phyloP scores from a whole-genome alignment of 345 rosid genomes.

The Salix suchowensis region DNA sequence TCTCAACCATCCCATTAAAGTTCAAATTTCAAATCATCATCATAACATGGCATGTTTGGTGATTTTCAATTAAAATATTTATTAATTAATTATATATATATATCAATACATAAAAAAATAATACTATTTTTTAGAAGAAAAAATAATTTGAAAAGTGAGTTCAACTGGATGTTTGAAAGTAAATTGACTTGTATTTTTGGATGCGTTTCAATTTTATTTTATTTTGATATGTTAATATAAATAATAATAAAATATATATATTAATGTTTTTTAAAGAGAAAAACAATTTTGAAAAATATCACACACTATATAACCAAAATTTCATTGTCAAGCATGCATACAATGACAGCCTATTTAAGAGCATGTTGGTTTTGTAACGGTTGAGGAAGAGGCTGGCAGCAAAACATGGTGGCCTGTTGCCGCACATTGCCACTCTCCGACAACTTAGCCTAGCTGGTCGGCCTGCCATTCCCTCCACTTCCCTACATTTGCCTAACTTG shows the following conservation, averaged over 20 bases:
- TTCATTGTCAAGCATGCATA: not conserved
- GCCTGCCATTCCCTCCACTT: not conserved
- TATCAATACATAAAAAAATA: too few relatives aligned
- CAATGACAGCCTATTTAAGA: not conserved
- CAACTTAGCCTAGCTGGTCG: constrained; percentile 5
- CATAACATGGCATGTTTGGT: not conserved
- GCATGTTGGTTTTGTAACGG: not conserved
- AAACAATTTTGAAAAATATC: too few relatives aligned
- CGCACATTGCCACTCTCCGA: not conserved
- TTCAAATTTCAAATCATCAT: not conserved
- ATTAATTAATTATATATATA: too few relatives aligned
- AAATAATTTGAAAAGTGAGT: rapidly evolving
- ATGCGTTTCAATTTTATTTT: too few relatives aligned
- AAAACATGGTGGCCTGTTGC: not conserved
- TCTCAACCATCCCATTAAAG: not conserved
- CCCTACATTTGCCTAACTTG: not conserved
- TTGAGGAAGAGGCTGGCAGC: not conserved
- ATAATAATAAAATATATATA: too few relatives aligned
- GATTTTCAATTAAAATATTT: too few relatives aligned
- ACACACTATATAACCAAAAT: too few relatives aligned
- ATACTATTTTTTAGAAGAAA: too few relatives aligned
- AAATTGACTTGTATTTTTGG: too few relatives aligned
- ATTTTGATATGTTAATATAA: too few relatives aligned
- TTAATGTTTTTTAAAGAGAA: too few relatives aligned
- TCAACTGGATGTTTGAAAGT: too few relatives aligned